These are phyloP conservation scores for Geotrichum bryndzae DNA, from an alignment of 1,139 yeast species.

Conservation along the genomic window DNA sequence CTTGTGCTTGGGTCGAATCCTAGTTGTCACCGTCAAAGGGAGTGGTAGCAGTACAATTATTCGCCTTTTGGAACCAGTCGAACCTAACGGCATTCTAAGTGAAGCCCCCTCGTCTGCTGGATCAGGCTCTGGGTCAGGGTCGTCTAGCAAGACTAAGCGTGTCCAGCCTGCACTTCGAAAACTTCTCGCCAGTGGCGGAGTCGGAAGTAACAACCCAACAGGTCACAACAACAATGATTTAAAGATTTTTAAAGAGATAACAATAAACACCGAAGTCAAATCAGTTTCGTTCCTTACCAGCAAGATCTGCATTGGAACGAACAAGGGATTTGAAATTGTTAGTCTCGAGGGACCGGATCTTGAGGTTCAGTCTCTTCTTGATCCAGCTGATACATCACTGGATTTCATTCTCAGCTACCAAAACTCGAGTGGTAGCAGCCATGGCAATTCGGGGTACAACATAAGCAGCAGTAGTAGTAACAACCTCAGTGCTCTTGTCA, in stretches of 20 bases:
- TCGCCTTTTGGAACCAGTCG: conserved; percentile 80
- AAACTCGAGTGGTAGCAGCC: not conserved
- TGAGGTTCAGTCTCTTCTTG: conserved; percentile 69
- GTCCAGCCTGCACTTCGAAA: conserved; percentile 44
- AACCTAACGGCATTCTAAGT: conserved; percentile 33
- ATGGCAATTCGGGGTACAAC: not conserved
- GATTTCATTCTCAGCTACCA: conserved; percentile 67
- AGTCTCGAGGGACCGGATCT: conserved; percentile 55
- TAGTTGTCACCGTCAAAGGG: conserved; percentile 84
- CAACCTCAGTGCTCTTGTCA: not conserved
- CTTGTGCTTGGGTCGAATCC: conserved; percentile 78
- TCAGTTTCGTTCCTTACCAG: conserved; percentile 86
- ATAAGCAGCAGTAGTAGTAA: not conserved
- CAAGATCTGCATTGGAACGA: conserved; percentile 87
- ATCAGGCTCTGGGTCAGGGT: not conserved
- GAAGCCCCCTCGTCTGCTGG: not conserved
- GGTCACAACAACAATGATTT: conserved; percentile 33
- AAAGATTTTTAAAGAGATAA: conserved; percentile 71
- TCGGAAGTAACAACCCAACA: conserved; percentile 29
- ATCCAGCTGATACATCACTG: conserved; percentile 93
- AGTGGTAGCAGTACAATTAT: conserved; percentile 57
- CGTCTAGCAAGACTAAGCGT: conserved; percentile 26
- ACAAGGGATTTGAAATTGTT: conserved; percentile 92
- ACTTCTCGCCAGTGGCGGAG: conserved; percentile 36
- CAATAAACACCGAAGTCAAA: conserved; percentile 81